phyloP scores from a whole-genome alignment of 1,284 basidiomycete genomes.

The Trametes hirsuta region DNA sequence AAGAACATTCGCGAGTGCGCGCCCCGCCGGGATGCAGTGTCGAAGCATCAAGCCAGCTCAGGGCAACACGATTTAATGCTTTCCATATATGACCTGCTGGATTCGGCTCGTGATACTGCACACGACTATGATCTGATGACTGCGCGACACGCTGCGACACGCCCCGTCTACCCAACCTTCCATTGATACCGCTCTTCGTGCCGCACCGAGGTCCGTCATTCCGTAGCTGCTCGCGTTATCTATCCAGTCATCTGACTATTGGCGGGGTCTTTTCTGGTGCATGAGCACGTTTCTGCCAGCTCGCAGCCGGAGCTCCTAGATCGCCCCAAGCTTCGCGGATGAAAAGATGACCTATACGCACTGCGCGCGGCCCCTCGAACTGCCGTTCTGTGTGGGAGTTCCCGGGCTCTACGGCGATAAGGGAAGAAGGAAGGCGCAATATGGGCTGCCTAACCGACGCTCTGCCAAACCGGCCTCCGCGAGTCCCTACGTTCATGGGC shows the following conservation, averaged over 20 bases:
- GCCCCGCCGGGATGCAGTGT: neutral
- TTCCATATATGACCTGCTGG: slow-evolving; percentile 32
- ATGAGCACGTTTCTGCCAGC: slow-evolving; percentile 2
- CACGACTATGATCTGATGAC: slow-evolving; percentile 38
- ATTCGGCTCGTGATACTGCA: slow-evolving; percentile 33
- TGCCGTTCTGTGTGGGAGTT: slow-evolving; percentile 10
- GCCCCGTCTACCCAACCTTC: slow-evolving; percentile 23
- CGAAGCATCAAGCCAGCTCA: slow-evolving; percentile 21
- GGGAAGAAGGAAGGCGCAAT: slow-evolving; percentile 8
- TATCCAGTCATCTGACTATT: slow-evolving; percentile 35
- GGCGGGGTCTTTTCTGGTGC: slow-evolving; percentile 19
- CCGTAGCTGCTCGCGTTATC: slow-evolving; percentile 34
- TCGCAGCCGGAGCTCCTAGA: slow-evolving; percentile 10
- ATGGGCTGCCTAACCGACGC: neutral
- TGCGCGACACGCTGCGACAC: slow-evolving; percentile 21
- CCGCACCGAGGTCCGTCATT: slow-evolving; percentile 28
- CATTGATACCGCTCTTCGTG: slow-evolving; percentile 25
- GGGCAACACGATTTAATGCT: slow-evolving; percentile 33
- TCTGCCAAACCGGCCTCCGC: neutral
- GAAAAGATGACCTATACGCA: slow-evolving; percentile 8
- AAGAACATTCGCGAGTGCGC: neutral
- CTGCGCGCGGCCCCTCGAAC: neutral
- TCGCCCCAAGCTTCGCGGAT: slow-evolving; percentile 27
- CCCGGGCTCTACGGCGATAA: slow-evolving; percentile 22
- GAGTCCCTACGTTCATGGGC: neutral